These are phyloP conservation scores for Colletotrichum limetticola DNA, from an alignment of 2,329 filamentous ascomycete species.

Conservation along the genomic window DNA sequence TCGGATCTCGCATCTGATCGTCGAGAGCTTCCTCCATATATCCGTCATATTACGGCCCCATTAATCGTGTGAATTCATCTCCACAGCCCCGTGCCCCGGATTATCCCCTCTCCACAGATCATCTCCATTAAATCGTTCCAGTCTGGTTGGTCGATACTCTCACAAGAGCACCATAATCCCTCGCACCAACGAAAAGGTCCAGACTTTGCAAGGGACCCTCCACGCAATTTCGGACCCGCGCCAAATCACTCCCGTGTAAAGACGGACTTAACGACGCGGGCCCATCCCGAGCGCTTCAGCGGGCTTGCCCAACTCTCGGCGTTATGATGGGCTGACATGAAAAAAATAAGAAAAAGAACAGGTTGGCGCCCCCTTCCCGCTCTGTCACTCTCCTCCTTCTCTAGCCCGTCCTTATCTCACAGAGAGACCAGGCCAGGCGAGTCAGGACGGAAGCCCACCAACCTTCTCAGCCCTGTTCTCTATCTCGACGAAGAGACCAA, in stretches of 20 bases:
- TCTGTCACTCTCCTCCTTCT: slow-evolving; percentile 9
- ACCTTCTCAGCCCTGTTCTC: slow-evolving; percentile 27
- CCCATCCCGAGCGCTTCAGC: slow-evolving; percentile 39
- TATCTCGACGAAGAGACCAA: slow-evolving; percentile 28
- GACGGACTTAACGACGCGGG: neutral
- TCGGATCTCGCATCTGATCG: neutral
- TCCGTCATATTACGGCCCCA: neutral
- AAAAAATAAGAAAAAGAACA: slow-evolving; percentile 22
- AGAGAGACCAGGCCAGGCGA: slow-evolving; percentile 25
- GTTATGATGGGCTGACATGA: slow-evolving; percentile 45
- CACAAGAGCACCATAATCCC: slow-evolving; percentile 27
- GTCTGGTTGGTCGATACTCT: slow-evolving; percentile 39
- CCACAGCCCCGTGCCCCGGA: neutral
- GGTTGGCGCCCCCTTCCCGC: slow-evolving; percentile 6
- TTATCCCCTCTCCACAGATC: neutral
- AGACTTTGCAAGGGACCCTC: slow-evolving; percentile 36
- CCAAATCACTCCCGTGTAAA: neutral
- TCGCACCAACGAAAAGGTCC: slow-evolving; percentile 36
- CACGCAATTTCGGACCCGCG: slow-evolving; percentile 31
- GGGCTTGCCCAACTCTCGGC: slow-evolving; percentile 48
- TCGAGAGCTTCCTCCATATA: neutral
- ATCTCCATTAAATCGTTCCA: too few relatives aligned
- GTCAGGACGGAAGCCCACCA: neutral
- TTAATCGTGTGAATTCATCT: neutral
- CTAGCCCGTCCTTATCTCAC: slow-evolving; percentile 22